phyloP scores from a whole-genome alignment of 164 flowering plant species.

The Euptelea pleiosperma region DNA sequence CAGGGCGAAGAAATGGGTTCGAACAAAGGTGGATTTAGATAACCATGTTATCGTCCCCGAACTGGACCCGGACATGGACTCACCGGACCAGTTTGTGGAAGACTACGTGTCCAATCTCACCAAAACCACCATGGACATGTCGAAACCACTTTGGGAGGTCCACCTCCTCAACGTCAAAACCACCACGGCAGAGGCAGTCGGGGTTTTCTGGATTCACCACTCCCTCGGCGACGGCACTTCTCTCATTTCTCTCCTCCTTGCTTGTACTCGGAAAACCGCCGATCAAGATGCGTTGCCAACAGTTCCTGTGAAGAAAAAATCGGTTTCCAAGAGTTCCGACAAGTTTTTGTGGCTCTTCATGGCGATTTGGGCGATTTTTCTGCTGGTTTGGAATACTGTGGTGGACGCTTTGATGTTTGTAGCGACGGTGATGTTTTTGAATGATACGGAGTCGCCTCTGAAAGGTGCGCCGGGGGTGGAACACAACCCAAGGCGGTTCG shows the following conservation, averaged over 20 bases:
- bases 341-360: slow-evolving; percentile 9
- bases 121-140: slow-evolving; percentile 34
- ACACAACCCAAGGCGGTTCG: slow-evolving; percentile 24
- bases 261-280: slow-evolving; percentile 44
- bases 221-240: slow-evolving; percentile 74
- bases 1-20: slow-evolving; percentile 39
- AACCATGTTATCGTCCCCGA: slow-evolving; percentile 43
- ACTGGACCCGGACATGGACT: slow-evolving; percentile 25
- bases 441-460: slow-evolving; percentile 46
- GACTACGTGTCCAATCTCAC: slow-evolving; percentile 42
- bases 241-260: slow-evolving; percentile 51
- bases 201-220: slow-evolving; percentile 54
- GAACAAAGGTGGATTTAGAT: slow-evolving; percentile 37
- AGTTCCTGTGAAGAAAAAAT: slow-evolving; percentile 28
- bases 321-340: not conserved
- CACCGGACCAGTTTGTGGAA: slow-evolving; percentile 46
- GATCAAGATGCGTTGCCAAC: slow-evolving; percentile 49
- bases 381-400: slow-evolving; percentile 36
- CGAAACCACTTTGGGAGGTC: slow-evolving; percentile 67
- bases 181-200: slow-evolving; percentile 39
- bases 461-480: slow-evolving; percentile 32
- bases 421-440: slow-evolving; percentile 32
- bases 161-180: slow-evolving; percentile 58
- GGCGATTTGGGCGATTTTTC: slow-evolving; percentile 24
- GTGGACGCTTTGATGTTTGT: slow-evolving; percentile 40